A percentile compares a stretch with the other conserved stretches of the same genome.
Evolutionary conservation across 129 eudicot genomes (phyloP).

Genomic region (Arctium minus): DNA sequence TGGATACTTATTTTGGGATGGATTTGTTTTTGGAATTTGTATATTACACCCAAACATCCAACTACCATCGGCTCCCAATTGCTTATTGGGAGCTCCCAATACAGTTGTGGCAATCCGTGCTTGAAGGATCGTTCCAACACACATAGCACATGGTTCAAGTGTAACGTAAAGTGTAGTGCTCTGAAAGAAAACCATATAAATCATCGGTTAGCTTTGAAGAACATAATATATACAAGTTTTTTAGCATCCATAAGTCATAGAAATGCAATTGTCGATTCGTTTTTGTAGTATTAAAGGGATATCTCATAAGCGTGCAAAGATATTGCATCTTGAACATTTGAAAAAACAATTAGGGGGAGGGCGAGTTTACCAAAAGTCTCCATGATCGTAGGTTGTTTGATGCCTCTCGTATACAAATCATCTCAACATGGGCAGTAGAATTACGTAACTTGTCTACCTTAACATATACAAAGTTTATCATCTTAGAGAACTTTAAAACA

Average conservation of each 20-base stretch:
- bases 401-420: slow-evolving; percentile 88
- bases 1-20: neutral
- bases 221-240: neutral
- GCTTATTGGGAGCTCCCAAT: slow-evolving; percentile 99
- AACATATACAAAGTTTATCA: slow-evolving; percentile 14
- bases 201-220: neutral
- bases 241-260: neutral
- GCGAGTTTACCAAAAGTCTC: slow-evolving; percentile 73
- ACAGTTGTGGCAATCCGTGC: slow-evolving; percentile 84
- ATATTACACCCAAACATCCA: slow-evolving; percentile 37
- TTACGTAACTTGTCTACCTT: slow-evolving; percentile 93
- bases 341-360: too few species aligned
- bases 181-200: slow-evolving; percentile 24
- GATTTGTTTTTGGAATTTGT: neutral
- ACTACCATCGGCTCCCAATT: slow-evolving; percentile 99
- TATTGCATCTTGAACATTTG: neutral
- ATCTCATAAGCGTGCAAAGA: neutral
- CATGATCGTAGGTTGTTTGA: slow-evolving; percentile 77
- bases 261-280: neutral
- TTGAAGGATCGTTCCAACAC: slow-evolving; percentile 98
- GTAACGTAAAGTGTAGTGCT: slow-evolving; percentile 93
- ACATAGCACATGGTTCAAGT: slow-evolving; percentile 99
- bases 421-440: slow-evolving; percentile 98
- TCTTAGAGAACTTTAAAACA: neutral
- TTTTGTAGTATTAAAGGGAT: neutral